Evolutionary conservation across 2,329 filamentous ascomycete species (phyloP), one percentile per base, ranked within the genome.

Genomic region (Fusarium lyarnte): DNA sequence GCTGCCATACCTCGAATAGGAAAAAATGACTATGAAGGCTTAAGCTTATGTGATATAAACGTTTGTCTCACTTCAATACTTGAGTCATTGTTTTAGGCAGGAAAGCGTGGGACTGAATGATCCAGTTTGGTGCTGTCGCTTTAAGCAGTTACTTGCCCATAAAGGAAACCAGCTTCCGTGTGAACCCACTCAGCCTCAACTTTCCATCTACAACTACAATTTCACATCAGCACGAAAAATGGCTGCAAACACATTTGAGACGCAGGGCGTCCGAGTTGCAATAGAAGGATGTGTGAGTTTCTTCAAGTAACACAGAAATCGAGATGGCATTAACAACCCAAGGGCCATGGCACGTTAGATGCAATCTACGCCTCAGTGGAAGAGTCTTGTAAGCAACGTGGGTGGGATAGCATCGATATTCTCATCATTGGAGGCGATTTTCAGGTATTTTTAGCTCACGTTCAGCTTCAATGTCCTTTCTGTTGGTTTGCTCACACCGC

Each of bases 351-450:
- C 72, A 94, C 92, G 2, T 89, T 99, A 58, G 89, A 98, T 80
- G 93, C 94, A 63, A 98, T 99, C 75, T 99, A 98, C 81, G 89
- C 92, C 2, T 92, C 93, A 2, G 89, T 97, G 31, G 85, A 88
- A 43, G 86, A 89, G 71, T 87, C 94, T 14, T 93, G 92, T 81
- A 85, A 89, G 72, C 85, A 87, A 49, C 92, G 93, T 76, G 88
- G 88, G 29, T 98, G 95, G 95, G 86, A 92, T 73, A 89, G 88
- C 38, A 90, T 98, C 35, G 96, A 99, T 80, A 83, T 98, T 16
- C 84, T 99, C 74, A 97, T 99, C 78, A 97, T 99, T 76, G 94
- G 95, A 62, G 96, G 96, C 33, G 96, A 99, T 80, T 99, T 99
- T 74, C 94, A 98, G 85, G 92, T 92, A 47, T 29, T 42, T 33